Evolutionary conservation across 2,329 filamentous ascomycete genomes (phyloP), one percentile per base, ranked within the genome.

Genomic region (Chaetomiaceae sp.): DNA sequence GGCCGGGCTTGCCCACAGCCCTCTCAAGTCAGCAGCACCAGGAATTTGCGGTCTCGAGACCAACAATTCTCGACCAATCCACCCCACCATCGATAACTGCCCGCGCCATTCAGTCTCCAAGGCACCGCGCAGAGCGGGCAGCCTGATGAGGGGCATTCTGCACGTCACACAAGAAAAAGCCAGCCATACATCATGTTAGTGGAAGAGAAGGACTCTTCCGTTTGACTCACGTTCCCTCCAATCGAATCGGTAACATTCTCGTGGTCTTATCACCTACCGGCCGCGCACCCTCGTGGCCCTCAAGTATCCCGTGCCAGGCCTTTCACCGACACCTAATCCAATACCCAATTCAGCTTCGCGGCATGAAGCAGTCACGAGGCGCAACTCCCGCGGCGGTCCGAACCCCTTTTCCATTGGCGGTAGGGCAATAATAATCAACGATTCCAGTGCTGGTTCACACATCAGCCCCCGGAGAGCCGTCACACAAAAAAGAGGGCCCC

Each of bases 181-280:
- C 45, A 51, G 25, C 37, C 42, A 40, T 2, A 48, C n/a, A n/a
- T n/a, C n/a, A n/a, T n/a, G n/a, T n/a, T n/a, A n/a, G n/a, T n/a
- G n/a, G n/a, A n/a, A 16, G 51, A 44, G 16, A 29, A 5, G 23
- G 38, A 14, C 7, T 13, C 37, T 16, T 25, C n/a, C 25, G 14
- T 29, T 56, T 53, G 55, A 58, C 54, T 57, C 52, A 53, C 25
- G 44, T 57, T 43, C 45, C 58, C 54, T 50, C 54, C 56, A 48
- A 54, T 54, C 37, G 10, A 27, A 48, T 46, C 29, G 40, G 34
- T 44, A 53, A 18, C 34, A 23, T 46, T 49, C 37, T n/a, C n/a
- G n/a, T n/a, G n/a, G n/a, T n/a, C 53, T 53, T 53, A 53, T 50
- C 53, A 48, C 34, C 13, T 16, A 45, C 33, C 18, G 32, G 27